Evolutionary conservation across 164 flowering plant species (phyloP).

Genomic region (Chloranthus sessilifolius): DNA sequence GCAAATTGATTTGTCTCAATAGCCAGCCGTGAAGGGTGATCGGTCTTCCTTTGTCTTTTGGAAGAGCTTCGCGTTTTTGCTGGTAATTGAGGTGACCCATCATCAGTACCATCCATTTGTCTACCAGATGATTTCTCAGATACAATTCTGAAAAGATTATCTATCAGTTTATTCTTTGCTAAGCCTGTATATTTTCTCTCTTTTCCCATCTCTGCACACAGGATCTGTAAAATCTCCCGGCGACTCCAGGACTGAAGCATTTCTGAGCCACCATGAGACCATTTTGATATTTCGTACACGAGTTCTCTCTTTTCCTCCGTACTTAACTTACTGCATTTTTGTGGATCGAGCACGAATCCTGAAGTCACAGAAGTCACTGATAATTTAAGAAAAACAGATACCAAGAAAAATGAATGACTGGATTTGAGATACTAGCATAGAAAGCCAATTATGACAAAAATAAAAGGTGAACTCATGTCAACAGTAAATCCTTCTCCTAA

Average conservation of each 20-base stretch:
- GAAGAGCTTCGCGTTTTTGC: conserved; percentile 25
- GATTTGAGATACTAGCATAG: no score
- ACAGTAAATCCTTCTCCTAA: background rate
- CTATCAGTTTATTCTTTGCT: conserved; percentile 77
- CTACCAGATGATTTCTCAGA: conserved; percentile 49
- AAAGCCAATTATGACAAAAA: no score
- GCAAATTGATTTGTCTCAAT: conserved; percentile 20
- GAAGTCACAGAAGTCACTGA: conserved; percentile 7
- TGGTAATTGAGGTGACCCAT: conserved; percentile 29
- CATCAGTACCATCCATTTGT: conserved; percentile 19
- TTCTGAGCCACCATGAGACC: conserved; percentile 63
- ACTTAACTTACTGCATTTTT: conserved; percentile 58
- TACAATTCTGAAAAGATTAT: conserved; percentile 62
- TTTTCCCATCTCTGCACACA: conserved; percentile 91
- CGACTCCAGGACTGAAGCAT: conserved; percentile 79
- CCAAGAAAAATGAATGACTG: background rate
- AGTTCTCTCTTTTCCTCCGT: conserved; percentile 82
- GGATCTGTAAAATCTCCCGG: conserved; percentile 74
- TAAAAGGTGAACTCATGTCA: no score
- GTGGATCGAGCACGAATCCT: conserved; percentile 59
- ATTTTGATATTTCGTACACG: conserved; percentile 63
- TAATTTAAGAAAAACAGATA: background rate
- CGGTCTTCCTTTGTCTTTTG: conserved; percentile 74
- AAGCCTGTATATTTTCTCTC: conserved; percentile 91
- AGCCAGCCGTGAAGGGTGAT: conserved; percentile 45